Percentiles rank a stretch among this genome's conserved stretches.
Evolutionary conservation across 176 grass and related monocot species (phyloP).

Genomic region (Hordeum vulgare): MorexV3_pseudomolecules_assembly NC_058522.1:108959369-108959868

Average conservation of each 20-base stretch:
- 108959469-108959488: not conserved
- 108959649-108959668: not conserved
- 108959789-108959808: constrained; percentile 18
- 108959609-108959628: not conserved
- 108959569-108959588: not conserved
- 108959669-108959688: not conserved
- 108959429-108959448: constrained; percentile 8
- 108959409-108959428: not conserved
- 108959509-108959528: not conserved
- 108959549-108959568: not conserved
- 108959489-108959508: not conserved
- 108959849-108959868: constrained; percentile 8
- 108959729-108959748: constrained; percentile 15
- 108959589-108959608: not conserved
- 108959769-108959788: constrained; percentile 3
- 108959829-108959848: constrained; percentile 17
- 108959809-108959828: constrained; percentile 16
- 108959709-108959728: constrained; percentile 6
- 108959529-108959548: not conserved
- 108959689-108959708: not conserved
- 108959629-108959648: not conserved
- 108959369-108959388: not conserved
- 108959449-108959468: not conserved
- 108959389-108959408: not conserved
- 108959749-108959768: constrained; percentile 18